Conservation (phyloP, 2,329 filamentous ascomycete genomes). For the Diaporthe batatas region DNA sequence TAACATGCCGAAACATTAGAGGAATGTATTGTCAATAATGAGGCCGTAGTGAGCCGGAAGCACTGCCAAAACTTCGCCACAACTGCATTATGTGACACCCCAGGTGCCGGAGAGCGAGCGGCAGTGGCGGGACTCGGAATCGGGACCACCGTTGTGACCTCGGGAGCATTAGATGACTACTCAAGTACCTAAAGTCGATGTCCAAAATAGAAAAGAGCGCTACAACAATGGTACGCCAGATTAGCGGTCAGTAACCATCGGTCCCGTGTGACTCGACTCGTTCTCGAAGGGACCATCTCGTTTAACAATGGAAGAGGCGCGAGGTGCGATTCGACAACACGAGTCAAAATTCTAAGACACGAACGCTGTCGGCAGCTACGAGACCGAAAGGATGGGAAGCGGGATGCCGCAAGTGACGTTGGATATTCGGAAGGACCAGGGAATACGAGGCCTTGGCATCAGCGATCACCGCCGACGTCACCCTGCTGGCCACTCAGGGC, state of each 20-base stretch:
- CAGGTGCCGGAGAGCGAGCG: neutral
- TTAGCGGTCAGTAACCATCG: constrained; percentile 17
- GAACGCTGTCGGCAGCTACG: constrained; percentile 23
- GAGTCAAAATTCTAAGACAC: constrained; percentile 27
- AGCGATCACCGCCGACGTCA: constrained; percentile 37
- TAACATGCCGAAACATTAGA: constrained; percentile 2
- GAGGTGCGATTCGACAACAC: constrained; percentile 24
- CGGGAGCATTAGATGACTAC: neutral
- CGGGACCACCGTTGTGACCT: constrained; percentile 8
- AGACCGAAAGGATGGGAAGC: constrained; percentile 16
- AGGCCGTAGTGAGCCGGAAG: constrained; percentile 3
- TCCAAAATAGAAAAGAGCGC: neutral
- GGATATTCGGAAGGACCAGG: constrained; percentile 5
- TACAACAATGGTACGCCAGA: constrained; percentile 5
- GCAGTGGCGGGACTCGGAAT: neutral
- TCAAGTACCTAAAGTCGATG: neutral
- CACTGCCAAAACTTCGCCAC: constrained; percentile 13
- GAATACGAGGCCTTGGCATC: constrained; percentile 42
- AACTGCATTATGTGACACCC: constrained; percentile 15
- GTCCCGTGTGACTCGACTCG: neutral
- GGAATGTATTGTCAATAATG: constrained; percentile 27
- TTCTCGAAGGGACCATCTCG: neutral
- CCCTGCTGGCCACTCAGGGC: neutral
- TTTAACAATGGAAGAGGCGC: neutral
- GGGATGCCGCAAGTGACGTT: constrained; percentile 36